These are phyloP conservation scores for Daedaleopsis nitida DNA, from an alignment of 768 basidiomycete genomes.

Conservation along the genomic window DNA sequence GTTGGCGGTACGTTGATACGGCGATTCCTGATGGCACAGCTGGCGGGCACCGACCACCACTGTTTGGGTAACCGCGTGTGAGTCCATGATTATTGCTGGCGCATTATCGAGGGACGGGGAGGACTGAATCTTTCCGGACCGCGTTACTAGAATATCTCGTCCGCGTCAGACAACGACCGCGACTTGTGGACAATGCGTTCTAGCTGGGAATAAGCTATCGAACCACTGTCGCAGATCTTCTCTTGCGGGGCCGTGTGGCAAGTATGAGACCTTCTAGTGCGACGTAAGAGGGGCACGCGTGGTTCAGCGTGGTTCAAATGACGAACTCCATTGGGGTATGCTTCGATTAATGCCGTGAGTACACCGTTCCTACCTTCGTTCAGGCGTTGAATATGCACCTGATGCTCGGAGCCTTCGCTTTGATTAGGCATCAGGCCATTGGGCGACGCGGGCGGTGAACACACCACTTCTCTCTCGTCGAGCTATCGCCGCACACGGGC, in stretches of 20 bases:
- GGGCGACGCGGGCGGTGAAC: not conserved
- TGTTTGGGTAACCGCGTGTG: not conserved
- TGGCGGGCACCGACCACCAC: not conserved
- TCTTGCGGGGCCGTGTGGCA: slow-evolving; percentile 1
- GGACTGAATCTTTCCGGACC: not conserved
- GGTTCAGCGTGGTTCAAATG: slow-evolving; percentile 8
- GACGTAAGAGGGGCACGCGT: slow-evolving; percentile 1
- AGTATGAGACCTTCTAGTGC: slow-evolving; percentile 8
- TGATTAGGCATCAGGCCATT: not conserved
- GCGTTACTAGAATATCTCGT: not conserved
- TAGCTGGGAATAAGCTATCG: not conserved
- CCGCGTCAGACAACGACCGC: not conserved
- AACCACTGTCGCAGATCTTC: not conserved
- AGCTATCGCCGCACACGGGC: too few species aligned
- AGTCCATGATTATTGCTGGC: not conserved
- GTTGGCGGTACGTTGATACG: slow-evolving; percentile 9
- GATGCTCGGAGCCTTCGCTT: not conserved
- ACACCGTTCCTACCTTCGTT: not conserved
- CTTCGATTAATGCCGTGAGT: slow-evolving; percentile 7
- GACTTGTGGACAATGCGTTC: too few species aligned
- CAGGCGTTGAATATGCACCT: not conserved
- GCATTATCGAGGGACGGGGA: not conserved
- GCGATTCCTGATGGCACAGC: not conserved
- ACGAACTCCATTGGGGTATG: not conserved
- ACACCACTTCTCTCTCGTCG: not conserved